Conservation (phyloP, 495 filamentous ascomycete genomes). For the Aspergillus sparsus region DNA sequence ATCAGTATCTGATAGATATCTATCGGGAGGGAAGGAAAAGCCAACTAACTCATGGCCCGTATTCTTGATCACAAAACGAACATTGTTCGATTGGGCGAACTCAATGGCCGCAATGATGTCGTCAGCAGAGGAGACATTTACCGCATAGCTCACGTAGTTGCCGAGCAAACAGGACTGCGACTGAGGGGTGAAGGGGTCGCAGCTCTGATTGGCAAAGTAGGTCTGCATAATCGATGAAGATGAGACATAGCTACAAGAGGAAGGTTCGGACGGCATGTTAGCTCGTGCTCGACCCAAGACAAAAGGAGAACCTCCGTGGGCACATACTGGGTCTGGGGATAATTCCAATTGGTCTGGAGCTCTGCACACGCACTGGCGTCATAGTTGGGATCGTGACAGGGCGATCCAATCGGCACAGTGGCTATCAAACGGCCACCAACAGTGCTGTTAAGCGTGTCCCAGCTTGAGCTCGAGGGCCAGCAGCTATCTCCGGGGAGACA, state of each 20-base stretch:
- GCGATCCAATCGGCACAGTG: slow-evolving; percentile 44
- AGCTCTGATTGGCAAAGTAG: background rate
- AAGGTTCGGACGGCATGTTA: no score
- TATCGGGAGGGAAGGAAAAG: no score
- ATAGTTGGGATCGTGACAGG: slow-evolving; percentile 51
- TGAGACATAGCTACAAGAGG: background rate
- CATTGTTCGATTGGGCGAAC: slow-evolving; percentile 52
- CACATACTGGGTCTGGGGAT: slow-evolving; percentile 38
- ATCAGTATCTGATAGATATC: no score
- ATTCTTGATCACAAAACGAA: slow-evolving; percentile 58
- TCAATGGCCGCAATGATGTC: slow-evolving; percentile 37
- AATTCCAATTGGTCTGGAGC: slow-evolving; percentile 32
- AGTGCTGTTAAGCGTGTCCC: slow-evolving; percentile 47
- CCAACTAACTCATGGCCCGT: slow-evolving; percentile 20
- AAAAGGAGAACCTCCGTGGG: no score
- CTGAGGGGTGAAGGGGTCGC: slow-evolving; percentile 12
- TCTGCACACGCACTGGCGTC: slow-evolving; percentile 32
- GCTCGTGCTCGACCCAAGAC: no score
- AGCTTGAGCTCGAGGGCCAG: slow-evolving; percentile 47
- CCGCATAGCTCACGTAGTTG: slow-evolving; percentile 52
- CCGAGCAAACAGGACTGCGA: slow-evolving; percentile 52
- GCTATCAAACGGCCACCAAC: slow-evolving; percentile 47
- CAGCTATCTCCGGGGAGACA: slow-evolving; percentile 44
- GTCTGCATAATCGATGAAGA: slow-evolving; percentile 3
- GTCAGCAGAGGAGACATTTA: slow-evolving; percentile 31